Base-by-base conservation (phyloP, 225 moss, liverwort and hornwort genomes). In the Straminergon stramineum region DNA sequence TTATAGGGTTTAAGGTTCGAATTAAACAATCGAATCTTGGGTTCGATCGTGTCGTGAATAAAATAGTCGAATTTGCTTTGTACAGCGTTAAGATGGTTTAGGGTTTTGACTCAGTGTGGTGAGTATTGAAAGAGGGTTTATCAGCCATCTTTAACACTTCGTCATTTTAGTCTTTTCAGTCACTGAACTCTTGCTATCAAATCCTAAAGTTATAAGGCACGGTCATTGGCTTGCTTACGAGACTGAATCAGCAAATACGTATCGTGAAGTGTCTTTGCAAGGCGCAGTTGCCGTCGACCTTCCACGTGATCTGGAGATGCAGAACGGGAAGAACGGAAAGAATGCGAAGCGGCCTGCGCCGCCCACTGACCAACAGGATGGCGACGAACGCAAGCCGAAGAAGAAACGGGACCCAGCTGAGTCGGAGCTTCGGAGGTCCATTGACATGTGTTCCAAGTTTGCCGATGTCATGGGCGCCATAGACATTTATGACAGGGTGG, bases 371-470 rank as follows among this genome's bases (percentile, higher is more conserved):
- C 84, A 89, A 30, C 91, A 88, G n/a, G 94, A 90, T 79, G 90
- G 84, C 32, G 85, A 93, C 56, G 92, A 90, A 70, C 92, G 84
- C 56, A 98, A 95, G 91, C 84, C 89, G 26, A 97, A 94, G 86
- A 95, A 95, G 91, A 99, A 96, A 86, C 90, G 94, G 79, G 94
- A 92, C 79, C 90, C 96, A 18, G 92, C 90, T 3, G 99, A 97
- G 88, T 94, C 95, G 51, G 89, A 92, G 86, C 96, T 99, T 73
- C 97, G 96, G 24, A 93, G 95, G 84, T 95, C 97, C 62, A 95
- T 99, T 21, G 97, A 99, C 85, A 96, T 96, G 96, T 97, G 96
- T 66, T 99, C 99, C 45, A 99, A 99, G 92, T 92, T 94, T 67
- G 97, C 96, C 57, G 95, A 97, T 92, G 97, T 91, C 12, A 89